Percentiles rank a stretch among this genome's conserved stretches.
phyloP scores from a whole-genome alignment of 1,284 basidiomycete species.

The Microstroma glucosiphilum region DNA sequence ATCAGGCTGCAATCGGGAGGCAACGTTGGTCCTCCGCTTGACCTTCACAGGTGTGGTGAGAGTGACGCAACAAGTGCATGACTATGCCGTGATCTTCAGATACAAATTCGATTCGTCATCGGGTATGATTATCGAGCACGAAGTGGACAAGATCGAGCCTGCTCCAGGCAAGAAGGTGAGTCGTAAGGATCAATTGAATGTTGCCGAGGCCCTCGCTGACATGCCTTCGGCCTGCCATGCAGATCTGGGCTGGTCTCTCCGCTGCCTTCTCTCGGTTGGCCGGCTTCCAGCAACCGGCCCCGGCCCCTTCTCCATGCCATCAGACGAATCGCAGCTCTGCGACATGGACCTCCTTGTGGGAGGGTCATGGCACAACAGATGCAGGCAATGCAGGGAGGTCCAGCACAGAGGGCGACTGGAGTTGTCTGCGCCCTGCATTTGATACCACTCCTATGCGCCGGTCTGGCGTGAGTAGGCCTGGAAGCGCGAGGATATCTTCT shows the following conservation, averaged over 20 bases:
- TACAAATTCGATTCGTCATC: slow-evolving; percentile 41
- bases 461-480: not conserved
- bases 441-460: too few relatives aligned
- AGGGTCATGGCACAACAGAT: not conserved
- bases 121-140: slow-evolving; percentile 36
- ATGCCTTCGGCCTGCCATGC: not conserved
- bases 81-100: slow-evolving; percentile 43
- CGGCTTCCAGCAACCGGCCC: not conserved
- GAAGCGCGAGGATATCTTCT: not conserved
- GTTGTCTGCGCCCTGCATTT: too few relatives aligned
- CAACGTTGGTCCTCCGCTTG: slow-evolving; percentile 17
- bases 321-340: too few relatives aligned
- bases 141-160: slow-evolving; percentile 46
- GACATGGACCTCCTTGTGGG: not conserved
- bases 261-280: slow-evolving; percentile 4
- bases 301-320: too few relatives aligned
- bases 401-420: not conserved
- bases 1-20: not conserved
- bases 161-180: slow-evolving; percentile 34
- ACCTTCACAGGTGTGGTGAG: slow-evolving; percentile 38
- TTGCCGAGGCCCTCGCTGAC: too few relatives aligned
- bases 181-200: slow-evolving; percentile 14
- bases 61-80: slow-evolving; percentile 30
- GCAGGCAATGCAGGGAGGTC: not conserved
- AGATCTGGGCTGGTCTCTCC: slow-evolving; percentile 8